A percentile compares a stretch with the other conserved stretches of the same genome.
These are phyloP conservation scores for Cicer bijugum DNA, from an alignment of 306 rosid species.

Conservation along the genomic window DNA sequence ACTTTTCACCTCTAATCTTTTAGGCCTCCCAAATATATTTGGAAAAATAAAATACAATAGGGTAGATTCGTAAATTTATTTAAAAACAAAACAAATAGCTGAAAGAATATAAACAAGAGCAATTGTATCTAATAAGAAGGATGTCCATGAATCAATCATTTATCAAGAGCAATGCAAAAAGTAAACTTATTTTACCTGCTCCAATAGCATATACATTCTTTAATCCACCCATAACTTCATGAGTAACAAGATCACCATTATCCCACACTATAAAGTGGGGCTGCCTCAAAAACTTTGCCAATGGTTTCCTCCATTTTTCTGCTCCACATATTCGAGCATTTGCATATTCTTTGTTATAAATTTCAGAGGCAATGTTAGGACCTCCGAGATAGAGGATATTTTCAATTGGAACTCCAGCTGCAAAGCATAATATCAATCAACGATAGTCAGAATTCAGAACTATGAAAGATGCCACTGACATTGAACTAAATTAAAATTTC, in stretches of 20 bases:
- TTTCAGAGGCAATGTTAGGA: constrained; percentile 94
- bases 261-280: constrained; percentile 96
- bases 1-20: background rate
- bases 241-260: constrained; percentile 93
- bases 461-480: background rate
- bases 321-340: constrained; percentile 96
- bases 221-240: constrained; percentile 97
- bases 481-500: background rate
- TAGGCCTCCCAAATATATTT: constrained; percentile 16
- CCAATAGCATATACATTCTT: constrained; percentile 98
- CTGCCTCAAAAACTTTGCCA: constrained; percentile 89
- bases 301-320: constrained; percentile 88
- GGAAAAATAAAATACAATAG: background rate
- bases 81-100: background rate
- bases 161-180: background rate
- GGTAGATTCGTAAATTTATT: background rate
- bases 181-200: constrained; percentile 69
- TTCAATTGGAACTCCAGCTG: constrained; percentile 87
- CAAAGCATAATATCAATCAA: constrained; percentile 39
- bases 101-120: background rate
- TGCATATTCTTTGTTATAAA: constrained; percentile 93
- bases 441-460: constrained; percentile 7
- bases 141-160: background rate
- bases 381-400: constrained; percentile 96
- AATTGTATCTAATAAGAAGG: background rate